phyloP scores from a whole-genome alignment of 2,329 filamentous ascomycete genomes.

The Aspergillus sp. region DNA sequence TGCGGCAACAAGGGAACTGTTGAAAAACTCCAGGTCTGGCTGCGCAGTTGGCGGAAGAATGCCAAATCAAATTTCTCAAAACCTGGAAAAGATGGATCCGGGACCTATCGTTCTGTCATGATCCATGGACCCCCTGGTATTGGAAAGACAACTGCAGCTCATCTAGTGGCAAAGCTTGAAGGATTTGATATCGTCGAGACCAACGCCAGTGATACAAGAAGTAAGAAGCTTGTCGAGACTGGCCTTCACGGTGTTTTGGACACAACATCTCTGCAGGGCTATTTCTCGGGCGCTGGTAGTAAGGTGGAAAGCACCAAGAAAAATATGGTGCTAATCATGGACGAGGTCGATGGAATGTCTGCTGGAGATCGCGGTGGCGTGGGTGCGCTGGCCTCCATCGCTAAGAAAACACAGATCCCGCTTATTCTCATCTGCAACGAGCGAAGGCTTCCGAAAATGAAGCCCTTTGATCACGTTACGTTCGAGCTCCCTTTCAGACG shows the following conservation, averaged over 20 bases:
- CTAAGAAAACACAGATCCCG: slow-evolving; percentile 91
- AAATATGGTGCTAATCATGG: slow-evolving; percentile 96
- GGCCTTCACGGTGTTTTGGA: slow-evolving; percentile 88
- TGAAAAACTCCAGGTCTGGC: slow-evolving; percentile 85
- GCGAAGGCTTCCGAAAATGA: slow-evolving; percentile 91
- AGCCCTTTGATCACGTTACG: slow-evolving; percentile 85
- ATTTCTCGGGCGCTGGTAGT: slow-evolving; percentile 81
- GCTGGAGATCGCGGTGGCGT: slow-evolving; percentile 94
- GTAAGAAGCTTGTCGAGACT: slow-evolving; percentile 90
- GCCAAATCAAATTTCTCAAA: slow-evolving; percentile 80
- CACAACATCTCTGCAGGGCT: slow-evolving; percentile 88
- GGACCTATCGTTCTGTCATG: slow-evolving; percentile 83
- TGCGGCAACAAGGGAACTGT: slow-evolving; percentile 92
- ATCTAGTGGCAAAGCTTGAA: slow-evolving; percentile 87
- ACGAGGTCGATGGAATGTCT: slow-evolving; percentile 98
- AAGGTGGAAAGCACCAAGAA: slow-evolving; percentile 78
- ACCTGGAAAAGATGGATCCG: slow-evolving; percentile 79
- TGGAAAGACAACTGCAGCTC: slow-evolving; percentile 95
- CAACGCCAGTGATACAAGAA: slow-evolving; percentile 92
- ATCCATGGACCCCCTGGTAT: slow-evolving; percentile 94
- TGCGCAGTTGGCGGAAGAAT: slow-evolving; percentile 76
- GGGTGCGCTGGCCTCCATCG: slow-evolving; percentile 87
- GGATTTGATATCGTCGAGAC: slow-evolving; percentile 92
- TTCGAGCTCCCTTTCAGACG: slow-evolving; percentile 85
- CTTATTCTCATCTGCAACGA: slow-evolving; percentile 99